Percentiles rank a stretch among this genome's conserved stretches.
phyloP scores from a whole-genome alignment of 2,329 filamentous ascomycete genomes.

The Tolypocladium tundrense region DNA sequence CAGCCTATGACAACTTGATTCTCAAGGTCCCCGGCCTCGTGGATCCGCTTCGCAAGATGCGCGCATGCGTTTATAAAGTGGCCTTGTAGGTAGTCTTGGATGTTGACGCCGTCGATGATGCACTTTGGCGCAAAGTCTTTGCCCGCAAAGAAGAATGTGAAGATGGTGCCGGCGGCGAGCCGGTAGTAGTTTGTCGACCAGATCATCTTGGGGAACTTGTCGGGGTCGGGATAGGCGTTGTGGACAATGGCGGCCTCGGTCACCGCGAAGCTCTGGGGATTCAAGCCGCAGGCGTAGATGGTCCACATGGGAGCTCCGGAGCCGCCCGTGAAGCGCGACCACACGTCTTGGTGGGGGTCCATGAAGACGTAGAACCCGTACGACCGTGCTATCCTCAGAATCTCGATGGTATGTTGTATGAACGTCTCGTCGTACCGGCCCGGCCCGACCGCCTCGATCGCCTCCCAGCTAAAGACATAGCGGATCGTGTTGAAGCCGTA shows the following conservation, averaged over 20 bases:
- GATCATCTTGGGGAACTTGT: conserved; percentile 93
- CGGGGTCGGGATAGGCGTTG: conserved; percentile 80
- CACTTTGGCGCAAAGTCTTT: conserved; percentile 91
- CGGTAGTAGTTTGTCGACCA: conserved; percentile 97
- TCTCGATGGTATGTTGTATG: conserved; percentile 80
- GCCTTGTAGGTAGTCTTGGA: conserved; percentile 85
- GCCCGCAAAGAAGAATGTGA: conserved; percentile 88
- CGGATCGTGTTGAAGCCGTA: conserved; percentile 95
- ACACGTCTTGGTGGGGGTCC: conserved; percentile 98
- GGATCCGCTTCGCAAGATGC: conserved; percentile 73
- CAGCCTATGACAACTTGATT: conserved; percentile 84
- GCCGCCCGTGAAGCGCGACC: conserved; percentile 89
- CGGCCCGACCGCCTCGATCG: conserved; percentile 87
- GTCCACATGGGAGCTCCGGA: conserved; percentile 98
- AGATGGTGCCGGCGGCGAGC: conserved; percentile 79
- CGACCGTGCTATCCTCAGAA: conserved; percentile 72
- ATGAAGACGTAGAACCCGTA: conserved; percentile 97
- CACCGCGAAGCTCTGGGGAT: conserved; percentile 72
- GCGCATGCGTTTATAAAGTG: conserved; percentile 76
- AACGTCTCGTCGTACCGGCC: conserved; percentile 90
- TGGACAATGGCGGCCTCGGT: conserved; percentile 93
- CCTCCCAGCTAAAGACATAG: conserved; percentile 98
- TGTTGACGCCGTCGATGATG: conserved; percentile 88
- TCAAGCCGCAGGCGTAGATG: conserved; percentile 82
- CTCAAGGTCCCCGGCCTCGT: conserved; percentile 82